Base-by-base conservation (phyloP, 2,329 filamentous ascomycete genomes). In the Fusarium phyllophilum region DNA sequence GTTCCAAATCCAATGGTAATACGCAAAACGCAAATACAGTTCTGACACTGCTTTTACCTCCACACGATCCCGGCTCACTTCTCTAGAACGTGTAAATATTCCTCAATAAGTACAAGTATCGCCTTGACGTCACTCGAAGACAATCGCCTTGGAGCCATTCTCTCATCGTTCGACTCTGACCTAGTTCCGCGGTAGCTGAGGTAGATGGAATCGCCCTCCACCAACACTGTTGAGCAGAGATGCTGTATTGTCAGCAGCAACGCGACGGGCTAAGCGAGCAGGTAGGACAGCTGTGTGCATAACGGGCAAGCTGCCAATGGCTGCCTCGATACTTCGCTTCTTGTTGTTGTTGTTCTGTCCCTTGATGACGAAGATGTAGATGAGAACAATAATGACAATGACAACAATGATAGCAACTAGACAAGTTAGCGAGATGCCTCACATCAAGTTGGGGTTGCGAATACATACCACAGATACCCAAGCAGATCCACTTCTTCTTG, bases 401-500 rank as follows among this genome's bases (percentile, higher is more conserved):
- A 90, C 81, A 59, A 86, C 75, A 49, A 90, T 82, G 57, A 90
- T 88, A 55, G 82, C 81, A 49, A 90, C 87, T 89, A 65, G 22
- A 29, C 58, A 17, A 61, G 75, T 83, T 75, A 85, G 79, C 26
- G 60, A 62, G 26, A 31, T 14, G 42, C 24, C 54, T n/a, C 42
- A 5, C 2, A 22, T 8, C 22, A 29, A 17, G 11, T 24, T 24
- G 20, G n/a, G 15, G 10, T 20, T 31, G 18, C 38, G 24, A 26
- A 66, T 26, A 79, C 88, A 77, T 85, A 90, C 88, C 85, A 77
- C 87, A 85, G 79, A 98, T 94, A 78, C 92, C 91, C 76, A 97
- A 85, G 87, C 95, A 97, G 82, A 93, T 95, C 95, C 95, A 98
- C 93, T 98, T 98, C 94, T 97, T 97, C 86, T 91, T 94, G 77